A percentile compares a stretch with the other conserved stretches of the same genome.
phyloP scores from a whole-genome alignment of 768 basidiomycete species.

The Tephrocybe sp. region DNA sequence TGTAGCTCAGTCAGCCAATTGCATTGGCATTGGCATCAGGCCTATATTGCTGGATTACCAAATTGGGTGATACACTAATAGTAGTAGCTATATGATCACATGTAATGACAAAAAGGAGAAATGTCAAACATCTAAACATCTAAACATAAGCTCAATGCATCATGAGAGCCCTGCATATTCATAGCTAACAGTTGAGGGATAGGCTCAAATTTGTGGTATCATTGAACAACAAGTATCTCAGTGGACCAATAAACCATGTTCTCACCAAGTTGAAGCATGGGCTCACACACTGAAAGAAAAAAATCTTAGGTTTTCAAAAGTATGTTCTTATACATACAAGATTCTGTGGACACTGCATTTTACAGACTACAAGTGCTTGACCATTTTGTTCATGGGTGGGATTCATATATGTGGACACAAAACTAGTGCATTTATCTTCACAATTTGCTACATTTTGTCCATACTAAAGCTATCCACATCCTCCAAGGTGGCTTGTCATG shows the following conservation, averaged over 20 bases:
- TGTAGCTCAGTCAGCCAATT: no score
- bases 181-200: constrained; percentile 14
- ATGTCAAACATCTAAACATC: no score
- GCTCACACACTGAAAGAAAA: constrained; percentile 16
- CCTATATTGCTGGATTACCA: no score
- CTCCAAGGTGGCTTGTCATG: constrained; percentile 10
- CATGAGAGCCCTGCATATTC: constrained; percentile 6
- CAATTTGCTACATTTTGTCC: constrained; percentile 11
- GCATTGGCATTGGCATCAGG: no score
- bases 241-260: constrained; percentile 16
- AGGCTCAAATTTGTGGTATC: constrained; percentile 13
- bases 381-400: neutral
- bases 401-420: constrained; percentile 11
- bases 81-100: no score
- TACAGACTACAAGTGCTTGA: neutral
- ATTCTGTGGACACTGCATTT: constrained; percentile 6
- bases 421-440: constrained; percentile 7
- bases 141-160: constrained; percentile 4
- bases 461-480: constrained; percentile 14
- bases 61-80: no score
- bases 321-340: no score
- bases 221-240: constrained; percentile 15
- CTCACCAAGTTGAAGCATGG: constrained; percentile 20
- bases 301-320: no score
- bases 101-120: no score